These are phyloP conservation scores for Suillus occidentalis DNA, from an alignment of 768 basidiomycete genomes.

Conservation along the genomic window DNA sequence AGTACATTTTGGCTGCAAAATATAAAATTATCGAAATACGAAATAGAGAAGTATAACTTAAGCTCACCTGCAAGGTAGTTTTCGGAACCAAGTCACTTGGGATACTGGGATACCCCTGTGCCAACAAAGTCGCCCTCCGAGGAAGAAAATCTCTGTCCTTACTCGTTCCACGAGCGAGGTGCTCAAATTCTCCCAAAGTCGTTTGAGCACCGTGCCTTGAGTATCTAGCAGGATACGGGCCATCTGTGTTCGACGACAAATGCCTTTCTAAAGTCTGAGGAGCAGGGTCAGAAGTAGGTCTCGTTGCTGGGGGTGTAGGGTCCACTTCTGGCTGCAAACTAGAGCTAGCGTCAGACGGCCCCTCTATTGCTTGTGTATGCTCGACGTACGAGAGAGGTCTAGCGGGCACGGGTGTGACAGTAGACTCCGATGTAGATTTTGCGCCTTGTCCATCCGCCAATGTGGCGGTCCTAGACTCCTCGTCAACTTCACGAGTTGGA, in stretches of 20 bases:
- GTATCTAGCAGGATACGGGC: background rate
- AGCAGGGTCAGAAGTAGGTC: background rate
- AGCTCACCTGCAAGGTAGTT: background rate
- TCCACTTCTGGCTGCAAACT: background rate
- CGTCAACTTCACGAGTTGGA: background rate
- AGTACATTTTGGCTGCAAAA: constrained; percentile 12
- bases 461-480: background rate
- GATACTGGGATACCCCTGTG: background rate
- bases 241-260: background rate
- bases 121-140: background rate
- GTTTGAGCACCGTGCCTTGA: background rate
- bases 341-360: background rate
- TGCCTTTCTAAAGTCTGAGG: background rate
- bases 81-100: background rate
- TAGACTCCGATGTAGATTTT: background rate
- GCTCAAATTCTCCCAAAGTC: background rate
- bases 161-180: background rate
- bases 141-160: background rate
- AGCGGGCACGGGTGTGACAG: background rate
- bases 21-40: background rate
- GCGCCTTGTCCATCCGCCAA: background rate
- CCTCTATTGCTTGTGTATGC: background rate
- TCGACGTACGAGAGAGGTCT: background rate
- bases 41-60: background rate
- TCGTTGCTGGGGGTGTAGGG: background rate